phyloP scores from a whole-genome alignment of 2,329 filamentous ascomycete genomes.

The Aspergillus sp. region DNA sequence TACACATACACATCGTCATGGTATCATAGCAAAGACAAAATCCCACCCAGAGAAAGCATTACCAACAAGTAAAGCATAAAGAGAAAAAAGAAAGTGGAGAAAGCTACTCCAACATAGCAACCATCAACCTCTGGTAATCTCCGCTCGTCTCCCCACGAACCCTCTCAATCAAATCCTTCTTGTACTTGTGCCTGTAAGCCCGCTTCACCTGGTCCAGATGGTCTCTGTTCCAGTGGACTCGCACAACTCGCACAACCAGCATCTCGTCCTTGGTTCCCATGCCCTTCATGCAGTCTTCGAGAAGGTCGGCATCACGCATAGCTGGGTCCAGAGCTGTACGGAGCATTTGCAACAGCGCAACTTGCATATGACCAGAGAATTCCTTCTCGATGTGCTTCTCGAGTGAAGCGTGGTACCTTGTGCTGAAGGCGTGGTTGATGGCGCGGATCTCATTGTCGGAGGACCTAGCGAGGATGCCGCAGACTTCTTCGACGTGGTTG shows the following conservation, averaged over 20 bases:
- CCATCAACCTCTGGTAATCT: slow-evolving; percentile 71
- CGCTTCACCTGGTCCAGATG: slow-evolving; percentile 72
- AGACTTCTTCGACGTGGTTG: slow-evolving; percentile 50
- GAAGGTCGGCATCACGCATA: slow-evolving; percentile 71
- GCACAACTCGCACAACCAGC: slow-evolving; percentile 71
- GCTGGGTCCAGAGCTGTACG: slow-evolving; percentile 72
- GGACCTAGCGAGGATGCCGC: slow-evolving; percentile 68
- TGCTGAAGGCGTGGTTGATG: slow-evolving; percentile 69
- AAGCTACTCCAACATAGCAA: slow-evolving; percentile 54
- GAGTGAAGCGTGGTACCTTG: slow-evolving; percentile 65
- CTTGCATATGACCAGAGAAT: slow-evolving; percentile 89
- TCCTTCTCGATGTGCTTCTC: slow-evolving; percentile 72
- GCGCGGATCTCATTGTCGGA: slow-evolving; percentile 82
- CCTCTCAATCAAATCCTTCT: slow-evolving; percentile 60
- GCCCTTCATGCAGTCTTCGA: slow-evolving; percentile 87
- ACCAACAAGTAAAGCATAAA: neutral
- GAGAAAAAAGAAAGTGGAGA: neutral
- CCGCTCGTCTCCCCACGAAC: slow-evolving; percentile 81
- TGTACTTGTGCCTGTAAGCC: slow-evolving; percentile 69
- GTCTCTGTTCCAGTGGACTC: slow-evolving; percentile 75
- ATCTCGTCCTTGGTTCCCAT: slow-evolving; percentile 80
- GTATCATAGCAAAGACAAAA: neutral
- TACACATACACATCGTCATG: neutral
- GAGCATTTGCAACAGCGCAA: slow-evolving; percentile 77
- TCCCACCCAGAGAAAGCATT: neutral